phyloP scores from a whole-genome alignment of 345 rosid species.

The Corymbia maculata region DNA sequence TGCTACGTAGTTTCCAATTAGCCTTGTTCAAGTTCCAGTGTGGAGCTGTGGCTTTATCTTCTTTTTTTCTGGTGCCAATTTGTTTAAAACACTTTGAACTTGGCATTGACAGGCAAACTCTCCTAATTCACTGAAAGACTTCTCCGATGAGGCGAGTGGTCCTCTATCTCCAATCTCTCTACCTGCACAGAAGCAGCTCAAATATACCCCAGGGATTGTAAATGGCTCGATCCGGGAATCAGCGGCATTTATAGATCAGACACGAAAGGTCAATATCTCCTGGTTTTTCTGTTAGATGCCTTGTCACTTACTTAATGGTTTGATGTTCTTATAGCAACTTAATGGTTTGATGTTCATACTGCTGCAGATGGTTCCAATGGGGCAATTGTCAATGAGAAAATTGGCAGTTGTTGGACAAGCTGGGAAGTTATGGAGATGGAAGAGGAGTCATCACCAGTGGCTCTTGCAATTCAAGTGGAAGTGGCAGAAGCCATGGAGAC shows the following conservation, averaged over 20 bases:
- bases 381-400: slow-evolving; percentile 65
- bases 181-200: slow-evolving; percentile 90
- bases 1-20: not conserved
- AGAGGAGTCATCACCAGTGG: slow-evolving; percentile 99
- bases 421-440: slow-evolving; percentile 99
- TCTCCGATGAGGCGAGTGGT: slow-evolving; percentile 45
- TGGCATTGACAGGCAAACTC: slow-evolving; percentile 41
- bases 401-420: slow-evolving; percentile 58
- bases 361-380: slow-evolving; percentile 85
- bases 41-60: not conserved
- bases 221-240: slow-evolving; percentile 53
- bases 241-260: slow-evolving; percentile 57
- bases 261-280: slow-evolving; percentile 34
- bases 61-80: not conserved
- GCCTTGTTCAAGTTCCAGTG: not conserved
- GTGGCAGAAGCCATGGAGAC: slow-evolving; percentile 99
- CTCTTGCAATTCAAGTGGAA: slow-evolving; percentile 96
- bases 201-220: slow-evolving; percentile 81
- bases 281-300: not conserved
- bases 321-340: not conserved
- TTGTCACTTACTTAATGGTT: not conserved
- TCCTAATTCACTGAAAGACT: slow-evolving; percentile 51
- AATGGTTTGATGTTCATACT: not conserved
- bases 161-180: slow-evolving; percentile 63
- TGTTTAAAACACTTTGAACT: not conserved